Base-by-base conservation (phyloP, 108 stramenopile species). In the Cyclotella baltica region DNA sequence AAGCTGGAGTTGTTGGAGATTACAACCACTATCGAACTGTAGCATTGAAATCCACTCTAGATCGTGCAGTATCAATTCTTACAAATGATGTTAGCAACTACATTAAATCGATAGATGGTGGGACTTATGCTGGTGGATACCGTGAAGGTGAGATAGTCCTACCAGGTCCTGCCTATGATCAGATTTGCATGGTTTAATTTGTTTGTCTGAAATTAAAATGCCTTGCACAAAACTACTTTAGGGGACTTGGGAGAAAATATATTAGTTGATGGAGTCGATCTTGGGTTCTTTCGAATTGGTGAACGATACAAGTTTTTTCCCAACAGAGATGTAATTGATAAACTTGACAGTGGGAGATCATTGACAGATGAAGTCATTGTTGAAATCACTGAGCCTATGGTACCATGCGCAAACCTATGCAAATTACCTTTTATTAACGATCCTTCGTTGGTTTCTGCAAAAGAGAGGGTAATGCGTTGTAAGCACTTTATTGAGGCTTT, bases 211-310 rank as follows among this genome's bases (percentile, higher is more conserved):
- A 25, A 27, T 51, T 38, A 58, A 67, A 64, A 48, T 28, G 68
- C 0, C 29, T 11, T 15, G 40, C 71, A 2, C 19, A 40, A 35
- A 72, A 81, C 57, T 4, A 22, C 25, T n/a, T 2, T 55, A 22
- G 33, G 88, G 88, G 89, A 87, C 72, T 74, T 89, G 58, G 89
- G 87, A 22, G 89, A 89, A 56, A 89, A 89, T 73, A 73, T 89
- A 16, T 73, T 77, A 40, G 70, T 89, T 13, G 83, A 85, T 23
- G 85, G 80, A 31, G 46, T 89, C 19, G 51, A 65, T 20, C 84
- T 61, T 78, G 29, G 52, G 30, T 86, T 82, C 59, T 87, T 89
- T 55, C 25, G 77, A 56, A 67, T 85, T 11, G 89, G 89, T 18
- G 33, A 75, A 46, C 62, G 61, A 20, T 87, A 87, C 63, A 62